Evolutionary conservation across 495 filamentous ascomycete genomes (phyloP).

Genomic region (Delitschia confertaspora): DNA sequence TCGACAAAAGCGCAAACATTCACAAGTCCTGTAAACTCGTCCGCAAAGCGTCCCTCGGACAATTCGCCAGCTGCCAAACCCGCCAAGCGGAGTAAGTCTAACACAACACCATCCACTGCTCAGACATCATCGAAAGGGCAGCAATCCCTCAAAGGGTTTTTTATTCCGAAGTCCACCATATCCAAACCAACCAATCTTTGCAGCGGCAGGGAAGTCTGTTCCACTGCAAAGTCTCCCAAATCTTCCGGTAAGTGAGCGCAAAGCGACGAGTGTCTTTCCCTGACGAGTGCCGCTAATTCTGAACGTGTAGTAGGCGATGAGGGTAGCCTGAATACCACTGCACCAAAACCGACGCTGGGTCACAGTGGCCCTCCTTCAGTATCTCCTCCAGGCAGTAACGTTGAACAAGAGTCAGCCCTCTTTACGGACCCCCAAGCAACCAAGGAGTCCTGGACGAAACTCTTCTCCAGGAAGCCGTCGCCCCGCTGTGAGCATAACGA

Average conservation of each 20-base stretch:
- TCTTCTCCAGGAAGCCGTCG: slow-evolving; percentile 64
- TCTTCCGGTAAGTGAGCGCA: too few relatives aligned
- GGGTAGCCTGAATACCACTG: too few relatives aligned
- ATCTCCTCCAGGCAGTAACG: not conserved
- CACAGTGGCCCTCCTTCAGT: too few relatives aligned
- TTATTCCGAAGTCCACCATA: slow-evolving; percentile 31
- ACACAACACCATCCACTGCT: slow-evolving; percentile 24
- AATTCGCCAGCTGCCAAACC: slow-evolving; percentile 3
- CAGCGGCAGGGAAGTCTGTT: not conserved
- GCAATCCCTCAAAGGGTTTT: slow-evolving; percentile 74
- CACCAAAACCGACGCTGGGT: too few relatives aligned
- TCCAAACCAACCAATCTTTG: too few relatives aligned
- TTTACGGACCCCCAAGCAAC: slow-evolving; percentile 42
- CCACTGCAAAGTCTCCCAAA: not conserved
- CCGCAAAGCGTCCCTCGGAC: slow-evolving; percentile 13
- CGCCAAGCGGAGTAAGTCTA: slow-evolving; percentile 28
- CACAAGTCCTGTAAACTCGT: slow-evolving; percentile 7
- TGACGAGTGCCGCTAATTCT: too few relatives aligned
- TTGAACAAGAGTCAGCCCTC: not conserved
- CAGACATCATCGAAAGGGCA: slow-evolving; percentile 46
- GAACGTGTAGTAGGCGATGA: too few relatives aligned
- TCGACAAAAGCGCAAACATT: too few relatives aligned
- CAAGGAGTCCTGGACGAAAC: slow-evolving; percentile 78
- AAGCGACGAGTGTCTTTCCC: too few relatives aligned
- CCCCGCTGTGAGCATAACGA: slow-evolving; percentile 85